Percentiles rank a stretch among this genome's conserved stretches.
Evolutionary conservation across 345 rosid species (phyloP).

Genomic region (Stellera chamaejasme): DNA sequence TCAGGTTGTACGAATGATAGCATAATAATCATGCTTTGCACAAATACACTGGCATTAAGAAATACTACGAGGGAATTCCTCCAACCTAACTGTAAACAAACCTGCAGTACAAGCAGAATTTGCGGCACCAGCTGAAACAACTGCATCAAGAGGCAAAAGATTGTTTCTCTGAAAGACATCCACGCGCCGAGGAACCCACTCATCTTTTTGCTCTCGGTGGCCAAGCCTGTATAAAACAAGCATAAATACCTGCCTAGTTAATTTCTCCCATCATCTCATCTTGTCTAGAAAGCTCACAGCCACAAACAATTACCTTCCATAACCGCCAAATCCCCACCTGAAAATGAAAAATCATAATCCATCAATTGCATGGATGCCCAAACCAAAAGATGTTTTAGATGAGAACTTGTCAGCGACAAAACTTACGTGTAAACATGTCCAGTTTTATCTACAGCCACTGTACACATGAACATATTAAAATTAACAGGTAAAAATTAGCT

Average conservation of each 20-base stretch:
- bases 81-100: constrained; percentile 11
- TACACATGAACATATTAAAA: constrained; percentile 13
- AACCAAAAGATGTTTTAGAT: constrained; percentile 7
- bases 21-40: not conserved
- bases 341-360: constrained; percentile 15
- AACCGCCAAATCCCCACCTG: constrained; percentile 99
- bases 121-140: constrained; percentile 76
- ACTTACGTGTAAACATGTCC: constrained; percentile 97
- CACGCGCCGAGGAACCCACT: constrained; percentile 90
- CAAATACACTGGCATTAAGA: not conserved
- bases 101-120: constrained; percentile 98
- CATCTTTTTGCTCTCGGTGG: constrained; percentile 98
- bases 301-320: constrained; percentile 72
- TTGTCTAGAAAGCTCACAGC: no score
- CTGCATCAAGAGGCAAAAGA: constrained; percentile 66
- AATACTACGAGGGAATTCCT: no score
- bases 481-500: constrained; percentile 6
- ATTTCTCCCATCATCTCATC: no score
- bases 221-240: constrained; percentile 58
- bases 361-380: constrained; percentile 12
- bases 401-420: constrained; percentile 1
- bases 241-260: not conserved
- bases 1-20: no score
- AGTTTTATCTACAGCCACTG: constrained; percentile 88
- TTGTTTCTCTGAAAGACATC: constrained; percentile 70